Conservation (phyloP, 768 basidiomycete genomes). For the Suillus clintonianus region DNA sequence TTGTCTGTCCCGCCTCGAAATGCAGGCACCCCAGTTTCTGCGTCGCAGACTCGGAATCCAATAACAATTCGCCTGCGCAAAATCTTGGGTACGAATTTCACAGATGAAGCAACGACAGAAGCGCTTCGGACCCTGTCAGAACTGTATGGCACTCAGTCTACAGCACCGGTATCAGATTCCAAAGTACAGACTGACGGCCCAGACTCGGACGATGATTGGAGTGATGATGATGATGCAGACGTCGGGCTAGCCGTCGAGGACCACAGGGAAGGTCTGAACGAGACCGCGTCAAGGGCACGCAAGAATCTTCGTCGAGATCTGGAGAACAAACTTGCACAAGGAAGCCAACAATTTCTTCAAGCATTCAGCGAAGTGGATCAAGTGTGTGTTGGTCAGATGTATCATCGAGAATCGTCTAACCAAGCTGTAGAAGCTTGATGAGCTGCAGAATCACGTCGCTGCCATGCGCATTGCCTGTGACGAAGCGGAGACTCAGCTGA, state of each 20-base stretch:
- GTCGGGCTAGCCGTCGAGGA: slow-evolving; percentile 12
- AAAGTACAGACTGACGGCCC: slow-evolving; percentile 30
- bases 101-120: slow-evolving; percentile 75
- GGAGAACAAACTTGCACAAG: slow-evolving; percentile 78
- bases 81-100: slow-evolving; percentile 78
- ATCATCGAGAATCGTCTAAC: slow-evolving; percentile 1
- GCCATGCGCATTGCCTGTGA: slow-evolving; percentile 85
- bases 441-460: slow-evolving; percentile 72
- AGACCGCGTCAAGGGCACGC: slow-evolving; percentile 71
- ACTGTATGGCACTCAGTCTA: slow-evolving; percentile 52
- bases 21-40: slow-evolving; percentile 8
- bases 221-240: slow-evolving; percentile 18
- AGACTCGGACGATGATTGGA: slow-evolving; percentile 33
- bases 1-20: slow-evolving; percentile 9
- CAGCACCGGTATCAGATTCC: slow-evolving; percentile 14
- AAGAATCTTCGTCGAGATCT: slow-evolving; percentile 83
- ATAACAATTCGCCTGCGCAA: slow-evolving; percentile 90
- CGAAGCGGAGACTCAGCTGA: slow-evolving; percentile 77
- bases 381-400: slow-evolving; percentile 49
- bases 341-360: slow-evolving; percentile 78
- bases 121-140: slow-evolving; percentile 83
- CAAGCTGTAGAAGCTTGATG: slow-evolving; percentile 71
- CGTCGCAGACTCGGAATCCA: slow-evolving; percentile 53
- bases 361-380: slow-evolving; percentile 90
- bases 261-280: slow-evolving; percentile 45